A percentile compares a stretch with the other conserved stretches of the same genome.
Conservation (phyloP, 169 alveolate genomes). For the Blepharisma undulans region DNA sequence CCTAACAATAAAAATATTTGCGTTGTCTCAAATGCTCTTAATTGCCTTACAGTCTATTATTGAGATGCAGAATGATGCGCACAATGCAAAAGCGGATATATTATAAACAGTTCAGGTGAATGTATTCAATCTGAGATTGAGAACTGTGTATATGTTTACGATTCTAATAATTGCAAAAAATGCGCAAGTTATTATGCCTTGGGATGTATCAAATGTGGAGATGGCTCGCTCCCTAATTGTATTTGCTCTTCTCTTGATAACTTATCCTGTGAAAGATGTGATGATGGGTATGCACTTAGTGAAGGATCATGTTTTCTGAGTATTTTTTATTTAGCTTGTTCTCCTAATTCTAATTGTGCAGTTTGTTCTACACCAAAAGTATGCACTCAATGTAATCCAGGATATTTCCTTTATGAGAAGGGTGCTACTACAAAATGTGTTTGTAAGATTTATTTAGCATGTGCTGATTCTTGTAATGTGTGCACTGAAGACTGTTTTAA, state of each 20-base stretch:
- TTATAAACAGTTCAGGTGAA: neutral
- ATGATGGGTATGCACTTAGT: neutral
- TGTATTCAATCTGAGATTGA: neutral
- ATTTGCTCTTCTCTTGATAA: neutral
- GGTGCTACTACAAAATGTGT: too few relatives aligned
- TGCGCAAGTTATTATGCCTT: neutral
- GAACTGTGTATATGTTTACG: neutral
- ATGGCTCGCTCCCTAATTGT: neutral
- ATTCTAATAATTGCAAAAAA: neutral
- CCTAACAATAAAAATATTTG: neutral
- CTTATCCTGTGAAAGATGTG: neutral
- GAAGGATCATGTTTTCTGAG: neutral
- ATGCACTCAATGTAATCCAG: neutral
- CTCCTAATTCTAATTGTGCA: slow-evolving; percentile 8
- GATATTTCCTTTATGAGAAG: neutral
- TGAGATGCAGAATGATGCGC: neutral
- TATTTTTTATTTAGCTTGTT: neutral
- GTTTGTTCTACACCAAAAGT: neutral
- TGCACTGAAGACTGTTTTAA: too few relatives aligned
- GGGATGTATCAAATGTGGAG: neutral
- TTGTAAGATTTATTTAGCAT: too few relatives aligned
- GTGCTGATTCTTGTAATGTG: too few relatives aligned
- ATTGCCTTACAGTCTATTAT: neutral
- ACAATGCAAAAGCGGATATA: neutral
- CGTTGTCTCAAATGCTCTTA: neutral